phyloP scores from a whole-genome alignment of 2,329 filamentous ascomycete species.

The Claviceps arundinis region DNA sequence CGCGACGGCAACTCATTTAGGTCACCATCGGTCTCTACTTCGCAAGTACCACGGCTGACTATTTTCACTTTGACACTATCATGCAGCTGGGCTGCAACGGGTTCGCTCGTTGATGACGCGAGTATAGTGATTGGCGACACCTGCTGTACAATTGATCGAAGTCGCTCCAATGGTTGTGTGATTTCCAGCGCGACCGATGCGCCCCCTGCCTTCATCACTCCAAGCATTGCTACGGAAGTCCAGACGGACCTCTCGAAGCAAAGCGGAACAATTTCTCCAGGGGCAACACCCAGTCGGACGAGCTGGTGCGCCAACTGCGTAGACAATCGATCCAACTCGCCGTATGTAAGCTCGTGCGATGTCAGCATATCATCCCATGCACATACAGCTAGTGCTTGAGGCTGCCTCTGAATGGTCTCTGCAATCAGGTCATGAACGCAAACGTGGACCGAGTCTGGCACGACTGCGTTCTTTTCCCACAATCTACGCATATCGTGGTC shows the following conservation, averaged over 20 bases:
- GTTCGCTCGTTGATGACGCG: background rate
- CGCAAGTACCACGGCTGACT: background rate
- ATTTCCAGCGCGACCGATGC: constrained; percentile 34
- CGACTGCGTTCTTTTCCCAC: constrained; percentile 31
- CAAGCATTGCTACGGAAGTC: constrained; percentile 31
- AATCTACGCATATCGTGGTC: constrained; percentile 16
- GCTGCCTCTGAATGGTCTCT: constrained; percentile 22
- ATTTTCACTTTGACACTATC: background rate
- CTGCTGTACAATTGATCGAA: constrained; percentile 31
- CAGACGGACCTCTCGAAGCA: constrained; percentile 37
- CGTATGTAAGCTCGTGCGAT: constrained; percentile 25
- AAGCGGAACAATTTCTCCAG: constrained; percentile 31
- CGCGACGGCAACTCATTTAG: background rate
- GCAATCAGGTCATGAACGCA: constrained; percentile 36
- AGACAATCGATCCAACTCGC: constrained; percentile 29
- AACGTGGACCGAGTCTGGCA: constrained; percentile 25
- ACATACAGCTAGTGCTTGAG: constrained; percentile 29
- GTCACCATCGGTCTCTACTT: background rate
- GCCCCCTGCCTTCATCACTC: constrained; percentile 34
- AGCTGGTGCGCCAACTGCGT: constrained; percentile 28
- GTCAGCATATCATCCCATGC: constrained; percentile 32
- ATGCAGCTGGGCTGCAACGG: background rate
- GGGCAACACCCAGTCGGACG: constrained; percentile 19
- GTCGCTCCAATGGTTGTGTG: constrained; percentile 30
- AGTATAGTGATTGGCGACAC: background rate